Percentiles rank a stretch among this genome's conserved stretches.
Conservation (phyloP, 2,329 filamentous ascomycete genomes). For the Didymella sp. region DNA sequence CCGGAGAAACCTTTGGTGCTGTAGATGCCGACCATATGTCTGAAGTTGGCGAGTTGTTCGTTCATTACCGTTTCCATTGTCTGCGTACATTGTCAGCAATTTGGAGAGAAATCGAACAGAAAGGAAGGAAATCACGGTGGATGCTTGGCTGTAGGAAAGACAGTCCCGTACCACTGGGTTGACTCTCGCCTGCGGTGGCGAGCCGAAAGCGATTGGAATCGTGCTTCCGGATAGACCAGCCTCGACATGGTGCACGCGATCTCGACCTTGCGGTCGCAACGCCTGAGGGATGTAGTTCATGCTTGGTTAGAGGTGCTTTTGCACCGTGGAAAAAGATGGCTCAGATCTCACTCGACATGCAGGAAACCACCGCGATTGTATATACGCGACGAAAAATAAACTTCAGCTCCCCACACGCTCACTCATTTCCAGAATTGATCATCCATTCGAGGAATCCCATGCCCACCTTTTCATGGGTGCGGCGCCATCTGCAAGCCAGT, state of each 20-base stretch:
- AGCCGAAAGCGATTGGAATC: conserved; percentile 14
- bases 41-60: conserved; percentile 31
- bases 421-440: background rate
- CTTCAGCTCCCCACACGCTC: conserved; percentile 14
- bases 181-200: conserved; percentile 4
- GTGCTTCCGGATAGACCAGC: conserved; percentile 28
- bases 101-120: background rate
- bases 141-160: background rate
- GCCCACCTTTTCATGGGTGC: conserved; percentile 9
- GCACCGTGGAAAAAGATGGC: background rate
- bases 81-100: background rate
- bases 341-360: background rate
- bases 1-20: conserved; percentile 40
- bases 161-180: conserved; percentile 13
- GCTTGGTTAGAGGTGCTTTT: background rate
- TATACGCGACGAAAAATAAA: conserved; percentile 2
- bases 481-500: conserved; percentile 21
- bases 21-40: conserved; percentile 39
- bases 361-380: conserved; percentile 3
- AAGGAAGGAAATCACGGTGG: background rate
- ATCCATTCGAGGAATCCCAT: conserved; percentile 16
- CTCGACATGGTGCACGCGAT: conserved; percentile 25
- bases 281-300: conserved; percentile 32
- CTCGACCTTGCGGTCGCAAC: conserved; percentile 26
- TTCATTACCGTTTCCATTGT: conserved; percentile 18